A percentile compares a stretch with the other conserved stretches of the same genome.
Conservation (phyloP, 2,329 filamentous ascomycete genomes). For the Akanthomyces dipterigenus region DNA sequence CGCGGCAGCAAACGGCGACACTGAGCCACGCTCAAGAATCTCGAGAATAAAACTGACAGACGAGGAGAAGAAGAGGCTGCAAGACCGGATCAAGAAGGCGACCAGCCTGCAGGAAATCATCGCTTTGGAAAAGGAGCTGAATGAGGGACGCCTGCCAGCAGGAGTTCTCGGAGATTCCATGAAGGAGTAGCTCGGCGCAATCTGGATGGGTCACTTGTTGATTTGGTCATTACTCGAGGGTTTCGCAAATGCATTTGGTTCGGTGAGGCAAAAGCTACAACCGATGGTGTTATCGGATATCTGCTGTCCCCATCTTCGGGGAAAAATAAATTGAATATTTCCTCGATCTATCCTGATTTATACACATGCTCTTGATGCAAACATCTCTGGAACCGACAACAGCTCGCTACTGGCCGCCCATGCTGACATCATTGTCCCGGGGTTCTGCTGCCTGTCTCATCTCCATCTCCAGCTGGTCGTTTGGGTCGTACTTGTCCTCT, state of each 20-base stretch:
- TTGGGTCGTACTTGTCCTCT: conserved; percentile 36
- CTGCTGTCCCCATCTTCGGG: not conserved
- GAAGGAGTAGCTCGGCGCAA: conserved; percentile 46
- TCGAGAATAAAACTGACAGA: conserved; percentile 81
- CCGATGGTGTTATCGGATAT: conserved; percentile 8
- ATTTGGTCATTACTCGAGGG: not conserved
- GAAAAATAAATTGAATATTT: not conserved
- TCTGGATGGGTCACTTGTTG: not conserved
- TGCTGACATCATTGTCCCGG: conserved; percentile 50
- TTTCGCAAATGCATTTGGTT: conserved; percentile 4
- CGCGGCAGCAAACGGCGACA: conserved; percentile 35
- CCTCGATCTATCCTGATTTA: not conserved
- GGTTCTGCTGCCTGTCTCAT: conserved; percentile 39
- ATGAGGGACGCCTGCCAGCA: conserved; percentile 77
- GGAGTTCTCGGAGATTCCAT: conserved; percentile 53
- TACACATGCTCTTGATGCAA: not conserved
- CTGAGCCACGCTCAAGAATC: conserved; percentile 49
- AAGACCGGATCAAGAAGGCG: conserved; percentile 82
- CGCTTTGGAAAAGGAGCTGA: conserved; percentile 81
- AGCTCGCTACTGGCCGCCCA: conserved; percentile 28
- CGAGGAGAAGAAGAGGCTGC: conserved; percentile 76
- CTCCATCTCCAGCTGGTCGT: conserved; percentile 49
- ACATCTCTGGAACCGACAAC: not conserved
- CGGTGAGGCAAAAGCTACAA: conserved; percentile 4
- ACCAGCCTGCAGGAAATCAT: conserved; percentile 88